Conservation (phyloP, 2,329 filamentous ascomycete genomes). For the Penicillium sp. region DNA sequence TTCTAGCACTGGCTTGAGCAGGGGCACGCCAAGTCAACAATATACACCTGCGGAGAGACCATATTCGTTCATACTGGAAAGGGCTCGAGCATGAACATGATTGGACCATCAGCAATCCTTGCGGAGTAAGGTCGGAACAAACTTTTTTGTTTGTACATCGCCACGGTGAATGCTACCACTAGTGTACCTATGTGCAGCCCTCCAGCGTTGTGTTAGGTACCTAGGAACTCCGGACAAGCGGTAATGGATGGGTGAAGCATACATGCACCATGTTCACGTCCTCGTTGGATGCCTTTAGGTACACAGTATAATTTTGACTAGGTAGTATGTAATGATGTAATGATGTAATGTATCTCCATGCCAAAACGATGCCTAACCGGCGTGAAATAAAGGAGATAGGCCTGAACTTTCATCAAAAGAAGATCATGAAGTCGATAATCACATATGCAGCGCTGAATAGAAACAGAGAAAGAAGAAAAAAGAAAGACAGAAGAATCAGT, state of each 20-base stretch:
- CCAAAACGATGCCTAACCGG: not conserved
- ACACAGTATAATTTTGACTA: too few relatives aligned
- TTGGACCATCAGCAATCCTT: not conserved
- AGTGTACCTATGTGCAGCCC: not conserved
- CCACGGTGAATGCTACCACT: too few relatives aligned
- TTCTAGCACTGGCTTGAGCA: not conserved
- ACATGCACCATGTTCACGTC: too few relatives aligned
- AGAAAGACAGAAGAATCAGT: conserved; percentile 21
- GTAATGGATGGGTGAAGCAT: too few relatives aligned
- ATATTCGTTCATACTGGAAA: too few relatives aligned
- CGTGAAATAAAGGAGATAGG: not conserved
- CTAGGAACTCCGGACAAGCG: too few relatives aligned
- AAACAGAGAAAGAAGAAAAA: not conserved
- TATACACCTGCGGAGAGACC: too few relatives aligned
- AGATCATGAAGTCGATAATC: conserved; percentile 15
- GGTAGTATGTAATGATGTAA: too few relatives aligned
- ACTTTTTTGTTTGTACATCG: too few relatives aligned
- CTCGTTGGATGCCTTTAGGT: too few relatives aligned
- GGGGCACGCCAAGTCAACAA: not conserved
- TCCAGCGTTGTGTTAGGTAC: too few relatives aligned
- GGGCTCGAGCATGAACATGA: not conserved
- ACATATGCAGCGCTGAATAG: conserved; percentile 13
- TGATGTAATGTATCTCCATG: not conserved
- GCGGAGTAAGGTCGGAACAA: not conserved
- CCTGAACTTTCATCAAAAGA: conserved; percentile 9